Percentiles rank a stretch among this genome's conserved stretches.
These are phyloP conservation scores for Fusarium oligoseptatum DNA, from an alignment of 2,329 filamentous ascomycete species.

Conservation along the genomic window DNA sequence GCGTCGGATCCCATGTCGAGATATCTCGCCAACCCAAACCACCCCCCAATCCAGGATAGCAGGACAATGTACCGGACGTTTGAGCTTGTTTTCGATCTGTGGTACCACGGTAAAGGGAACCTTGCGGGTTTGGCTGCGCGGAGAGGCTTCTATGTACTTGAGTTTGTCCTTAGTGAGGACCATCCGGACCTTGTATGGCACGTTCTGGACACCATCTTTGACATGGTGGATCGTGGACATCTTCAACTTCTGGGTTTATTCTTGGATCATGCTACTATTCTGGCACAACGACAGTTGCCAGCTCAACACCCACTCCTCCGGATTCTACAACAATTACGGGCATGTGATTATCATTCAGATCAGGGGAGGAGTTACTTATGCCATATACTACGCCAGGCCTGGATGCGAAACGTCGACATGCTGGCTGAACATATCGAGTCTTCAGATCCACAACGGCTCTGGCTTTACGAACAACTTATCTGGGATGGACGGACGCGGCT, in stretches of 20 bases:
- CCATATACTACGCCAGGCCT: conserved; percentile 52
- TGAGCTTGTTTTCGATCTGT: conserved; percentile 55
- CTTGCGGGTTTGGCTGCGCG: conserved; percentile 54
- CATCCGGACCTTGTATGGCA: conserved; percentile 56
- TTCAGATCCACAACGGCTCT: conserved; percentile 48
- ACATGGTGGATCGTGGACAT: conserved; percentile 54
- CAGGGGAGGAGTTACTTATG: conserved; percentile 50
- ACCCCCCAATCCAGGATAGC: conserved; percentile 54
- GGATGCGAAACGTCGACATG: conserved; percentile 54
- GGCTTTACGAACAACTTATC: conserved; percentile 56
- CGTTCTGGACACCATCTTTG: conserved; percentile 55
- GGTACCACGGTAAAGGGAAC: conserved; percentile 52
- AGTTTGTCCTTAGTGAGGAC: conserved; percentile 54
- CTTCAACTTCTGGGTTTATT: conserved; percentile 53
- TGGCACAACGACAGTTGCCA: conserved; percentile 48
- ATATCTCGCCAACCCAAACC: conserved; percentile 52
- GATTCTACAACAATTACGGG: conserved; percentile 50
- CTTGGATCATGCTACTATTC: conserved; percentile 48
- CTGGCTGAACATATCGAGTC: conserved; percentile 49
- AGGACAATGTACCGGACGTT: conserved; percentile 57
- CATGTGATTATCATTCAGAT: conserved; percentile 50
- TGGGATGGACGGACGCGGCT: conserved; percentile 55
- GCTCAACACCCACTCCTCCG: conserved; percentile 51
- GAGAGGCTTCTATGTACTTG: conserved; percentile 52
- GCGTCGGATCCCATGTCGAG: conserved; percentile 53